phyloP scores from a whole-genome alignment of 495 filamentous ascomycete species.

The Aspergillus sclerotioniger region DNA sequence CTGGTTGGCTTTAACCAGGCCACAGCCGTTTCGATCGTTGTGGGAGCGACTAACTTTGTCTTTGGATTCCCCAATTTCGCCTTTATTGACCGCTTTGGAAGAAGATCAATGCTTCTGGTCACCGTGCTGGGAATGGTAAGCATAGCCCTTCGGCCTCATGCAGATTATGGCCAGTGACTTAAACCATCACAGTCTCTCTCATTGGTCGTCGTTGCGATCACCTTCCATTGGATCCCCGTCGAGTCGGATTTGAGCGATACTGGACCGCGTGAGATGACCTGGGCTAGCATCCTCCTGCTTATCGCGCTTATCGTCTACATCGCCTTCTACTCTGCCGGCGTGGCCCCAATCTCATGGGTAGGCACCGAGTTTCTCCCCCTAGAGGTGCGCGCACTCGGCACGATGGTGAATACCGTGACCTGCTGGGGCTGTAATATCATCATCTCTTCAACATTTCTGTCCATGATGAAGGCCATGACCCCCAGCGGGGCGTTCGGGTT shows the following conservation, averaged over 20 bases:
- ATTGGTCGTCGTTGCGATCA: constrained; percentile 42
- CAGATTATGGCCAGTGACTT: background rate
- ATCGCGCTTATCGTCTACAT: constrained; percentile 45
- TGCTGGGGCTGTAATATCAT: constrained; percentile 54
- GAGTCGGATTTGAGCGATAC: constrained; percentile 35
- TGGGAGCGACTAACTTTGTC: constrained; percentile 52
- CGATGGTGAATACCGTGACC: constrained; percentile 49
- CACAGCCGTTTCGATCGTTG: constrained; percentile 45
- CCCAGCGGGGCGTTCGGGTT: constrained; percentile 51
- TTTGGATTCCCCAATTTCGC: constrained; percentile 48
- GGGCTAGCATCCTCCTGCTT: constrained; percentile 41
- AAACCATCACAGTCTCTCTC: constrained; percentile 16
- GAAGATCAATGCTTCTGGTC: constrained; percentile 42
- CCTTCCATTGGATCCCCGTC: constrained; percentile 50
- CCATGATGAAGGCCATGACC: constrained; percentile 47
- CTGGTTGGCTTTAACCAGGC: constrained; percentile 51
- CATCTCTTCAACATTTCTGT: constrained; percentile 50
- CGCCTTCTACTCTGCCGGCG: constrained; percentile 42
- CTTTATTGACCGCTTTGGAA: constrained; percentile 44
- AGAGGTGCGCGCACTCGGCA: constrained; percentile 49
- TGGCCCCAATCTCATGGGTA: constrained; percentile 50
- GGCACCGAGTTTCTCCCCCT: constrained; percentile 48
- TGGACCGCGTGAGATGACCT: constrained; percentile 23
- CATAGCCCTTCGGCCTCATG: background rate
- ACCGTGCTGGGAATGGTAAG: constrained; percentile 42